These are phyloP conservation scores for Aspergillus hortae DNA, from an alignment of 2,329 filamentous ascomycete genomes.

Conservation along the genomic window DNA sequence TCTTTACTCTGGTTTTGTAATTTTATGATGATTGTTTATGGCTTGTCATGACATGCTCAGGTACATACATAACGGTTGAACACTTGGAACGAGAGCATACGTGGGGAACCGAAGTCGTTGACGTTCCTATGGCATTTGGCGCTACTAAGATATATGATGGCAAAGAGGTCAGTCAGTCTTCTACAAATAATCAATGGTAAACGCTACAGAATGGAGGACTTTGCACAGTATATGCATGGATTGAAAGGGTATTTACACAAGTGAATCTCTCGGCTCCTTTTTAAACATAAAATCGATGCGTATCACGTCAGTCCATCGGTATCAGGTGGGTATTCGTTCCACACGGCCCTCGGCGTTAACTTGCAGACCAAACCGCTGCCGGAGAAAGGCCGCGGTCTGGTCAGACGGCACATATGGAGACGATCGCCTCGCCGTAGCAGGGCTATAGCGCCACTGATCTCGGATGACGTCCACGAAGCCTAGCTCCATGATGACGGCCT, in stretches of 20 bases:
- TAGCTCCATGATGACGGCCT: constrained; percentile 36
- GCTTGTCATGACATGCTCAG: background rate
- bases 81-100: no score
- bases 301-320: background rate
- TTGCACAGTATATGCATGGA: no score
- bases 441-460: constrained; percentile 37
- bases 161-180: no score
- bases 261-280: background rate
- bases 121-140: no score
- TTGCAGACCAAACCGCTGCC: constrained; percentile 37
- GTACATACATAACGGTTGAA: no score
- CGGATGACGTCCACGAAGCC: constrained; percentile 32
- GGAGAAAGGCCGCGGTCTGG: constrained; percentile 35
- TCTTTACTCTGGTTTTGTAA: constrained; percentile 6
- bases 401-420: constrained; percentile 27
- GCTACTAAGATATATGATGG: no score
- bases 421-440: constrained; percentile 19
- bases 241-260: background rate
- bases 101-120: no score
- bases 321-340: constrained; percentile 25
- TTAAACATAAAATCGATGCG: background rate
- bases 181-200: no score
- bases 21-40: constrained; percentile 7
- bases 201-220: no score
- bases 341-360: constrained; percentile 33